Base-by-base conservation (phyloP, 2,329 filamentous ascomycete species). In the Dactylonectria macrodidyma region DNA sequence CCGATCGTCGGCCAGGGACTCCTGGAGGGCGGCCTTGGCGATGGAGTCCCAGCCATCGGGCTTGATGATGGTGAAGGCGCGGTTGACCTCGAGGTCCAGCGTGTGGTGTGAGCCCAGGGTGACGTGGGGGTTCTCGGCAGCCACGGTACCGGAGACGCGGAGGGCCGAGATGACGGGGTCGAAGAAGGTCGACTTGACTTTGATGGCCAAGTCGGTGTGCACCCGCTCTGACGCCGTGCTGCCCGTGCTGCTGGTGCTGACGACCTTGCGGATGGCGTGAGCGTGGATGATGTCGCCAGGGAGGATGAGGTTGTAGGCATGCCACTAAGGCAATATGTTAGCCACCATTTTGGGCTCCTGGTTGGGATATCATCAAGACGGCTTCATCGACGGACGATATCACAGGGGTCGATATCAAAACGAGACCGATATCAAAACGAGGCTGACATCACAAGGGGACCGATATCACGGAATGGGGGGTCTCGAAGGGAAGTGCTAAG, bases 61-160 rank as follows among this genome's bases (percentile, higher is more conserved):
- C 82, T 98, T 98, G 83, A 95, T 92, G 8, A 99, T 80, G 7
- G 93, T 95, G 75, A 98, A 98, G 58, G 95, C 91, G 48, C 95
- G 89, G 76, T 96, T 91, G 65, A 97, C 86, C 79, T 98, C 95
- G 52, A 99, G 87, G 73, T 98, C 95, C 71, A 90, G 84, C 2
- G 88, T 90, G 76, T 90, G 88, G 74, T 89, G 85, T 67, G 88
- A 84, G 59, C 88, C 88, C 48, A 88, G 77, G 71, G 82, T 81
- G 64, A 88, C 87, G 67, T 85, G 82, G 38, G 82, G 79, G 75
- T 88, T 90, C 76, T 90, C 88, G 47, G 80, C 80, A 65, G 83
- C 79, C 67, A 90, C 86, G 41, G 81, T 82, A 72, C 88, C 88
- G 36, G 87, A 88, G 58, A 90, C 87, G 59, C 87, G 87, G 26